Evolutionary conservation across 2,329 filamentous ascomycete species (phyloP).

Genomic region (Claviceps sp.): DNA sequence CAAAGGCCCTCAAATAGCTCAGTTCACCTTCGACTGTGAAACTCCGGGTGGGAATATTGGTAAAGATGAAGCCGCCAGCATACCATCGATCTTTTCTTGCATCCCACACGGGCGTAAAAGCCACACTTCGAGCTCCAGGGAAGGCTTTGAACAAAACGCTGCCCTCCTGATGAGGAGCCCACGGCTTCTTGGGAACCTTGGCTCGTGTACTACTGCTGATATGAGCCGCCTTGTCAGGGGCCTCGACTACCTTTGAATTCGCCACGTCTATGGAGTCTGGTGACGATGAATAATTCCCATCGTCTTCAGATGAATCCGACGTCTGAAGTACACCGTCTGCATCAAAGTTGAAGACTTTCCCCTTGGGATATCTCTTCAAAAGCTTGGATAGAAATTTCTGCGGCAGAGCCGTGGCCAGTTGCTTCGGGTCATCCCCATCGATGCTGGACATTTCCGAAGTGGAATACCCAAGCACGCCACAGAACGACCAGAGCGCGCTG

Average conservation of each 20-base stretch:
- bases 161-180: constrained; percentile 9
- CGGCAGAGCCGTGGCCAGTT: constrained; percentile 14
- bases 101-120: constrained; percentile 36
- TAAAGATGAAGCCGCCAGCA: constrained; percentile 36
- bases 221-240: background rate
- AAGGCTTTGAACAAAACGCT: constrained; percentile 21
- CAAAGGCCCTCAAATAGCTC: constrained; percentile 36
- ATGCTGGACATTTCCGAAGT: constrained; percentile 16
- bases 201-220: background rate
- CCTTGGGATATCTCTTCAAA: constrained; percentile 29
- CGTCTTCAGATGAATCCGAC: constrained; percentile 16
- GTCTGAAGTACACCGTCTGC: constrained; percentile 21
- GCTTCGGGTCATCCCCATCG: constrained; percentile 12
- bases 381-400: constrained; percentile 27
- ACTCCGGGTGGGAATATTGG: constrained; percentile 25
- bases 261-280: background rate
- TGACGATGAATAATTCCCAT: constrained; percentile 2
- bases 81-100: constrained; percentile 31
- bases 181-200: background rate
- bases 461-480: constrained; percentile 26
- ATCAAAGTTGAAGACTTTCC: constrained; percentile 32
- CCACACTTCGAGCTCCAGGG: constrained; percentile 30
- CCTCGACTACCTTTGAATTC: background rate
- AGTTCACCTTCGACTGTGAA: constrained; percentile 35
- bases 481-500: constrained; percentile 7